A percentile compares a stretch with the other conserved stretches of the same genome.
These are phyloP conservation scores for Psilocybe mexicana DNA, from an alignment of 1,284 basidiomycete species.

Conservation along the genomic window DNA sequence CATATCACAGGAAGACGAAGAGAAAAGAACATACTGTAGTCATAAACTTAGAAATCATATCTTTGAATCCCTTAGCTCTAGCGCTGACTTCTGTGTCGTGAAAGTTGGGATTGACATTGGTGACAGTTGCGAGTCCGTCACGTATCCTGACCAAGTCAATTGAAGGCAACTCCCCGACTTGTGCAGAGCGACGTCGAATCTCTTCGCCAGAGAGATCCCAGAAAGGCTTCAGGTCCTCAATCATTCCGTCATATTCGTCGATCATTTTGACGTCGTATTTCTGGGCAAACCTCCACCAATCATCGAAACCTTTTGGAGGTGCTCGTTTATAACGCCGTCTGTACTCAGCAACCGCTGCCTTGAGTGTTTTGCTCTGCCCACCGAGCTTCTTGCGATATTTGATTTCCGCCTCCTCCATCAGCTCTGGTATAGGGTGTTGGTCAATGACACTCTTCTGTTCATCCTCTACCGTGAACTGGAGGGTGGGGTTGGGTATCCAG, in stretches of 20 bases:
- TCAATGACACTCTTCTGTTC: conserved; percentile 21
- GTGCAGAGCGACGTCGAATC: conserved; percentile 66
- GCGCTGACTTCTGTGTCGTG: conserved; percentile 72
- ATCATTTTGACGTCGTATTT: conserved; percentile 76
- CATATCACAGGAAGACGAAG: neutral
- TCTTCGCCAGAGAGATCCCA: conserved; percentile 74
- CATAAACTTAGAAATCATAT: conserved; percentile 75
- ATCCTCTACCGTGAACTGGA: conserved; percentile 9
- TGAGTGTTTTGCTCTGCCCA: conserved; percentile 76
- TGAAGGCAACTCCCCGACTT: conserved; percentile 77
- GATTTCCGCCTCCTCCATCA: conserved; percentile 80
- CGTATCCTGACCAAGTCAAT: conserved; percentile 84
- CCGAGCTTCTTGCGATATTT: conserved; percentile 66
- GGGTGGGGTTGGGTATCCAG: conserved; percentile 16
- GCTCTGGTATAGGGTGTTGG: conserved; percentile 77
- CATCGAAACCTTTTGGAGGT: conserved; percentile 89
- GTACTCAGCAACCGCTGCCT: conserved; percentile 79
- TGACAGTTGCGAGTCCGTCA: conserved; percentile 61
- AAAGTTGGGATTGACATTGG: conserved; percentile 62
- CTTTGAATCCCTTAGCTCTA: conserved; percentile 73
- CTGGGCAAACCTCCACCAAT: conserved; percentile 85
- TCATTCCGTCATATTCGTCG: conserved; percentile 90
- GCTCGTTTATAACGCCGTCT: conserved; percentile 69
- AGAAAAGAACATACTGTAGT: conserved; percentile 47
- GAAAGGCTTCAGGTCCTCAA: conserved; percentile 80